These are phyloP conservation scores for Planoprotostelium fungivorum DNA, from an alignment of 78 protist genomes.

Conservation along the genomic window DNA sequence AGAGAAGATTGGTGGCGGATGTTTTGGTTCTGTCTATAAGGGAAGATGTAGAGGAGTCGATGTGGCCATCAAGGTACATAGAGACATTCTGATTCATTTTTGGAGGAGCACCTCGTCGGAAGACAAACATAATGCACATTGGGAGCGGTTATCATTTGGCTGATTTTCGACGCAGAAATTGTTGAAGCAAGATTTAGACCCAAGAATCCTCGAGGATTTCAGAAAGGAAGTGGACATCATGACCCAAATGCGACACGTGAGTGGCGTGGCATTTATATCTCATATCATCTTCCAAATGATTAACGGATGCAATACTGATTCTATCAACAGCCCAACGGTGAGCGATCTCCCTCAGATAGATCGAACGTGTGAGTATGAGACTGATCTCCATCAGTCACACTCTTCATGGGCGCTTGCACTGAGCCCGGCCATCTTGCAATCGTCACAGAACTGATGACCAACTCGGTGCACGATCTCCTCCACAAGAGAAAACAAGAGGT, in stretches of 20 bases:
- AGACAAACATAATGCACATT: too few relatives aligned
- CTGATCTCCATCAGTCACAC: not conserved
- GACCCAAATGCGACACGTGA: not conserved
- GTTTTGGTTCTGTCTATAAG: conserved; percentile 4
- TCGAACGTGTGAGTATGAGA: not conserved
- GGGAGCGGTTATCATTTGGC: not conserved
- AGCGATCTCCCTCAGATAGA: not conserved
- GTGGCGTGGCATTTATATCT: not conserved
- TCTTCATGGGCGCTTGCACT: not conserved
- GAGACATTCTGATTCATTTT: too few relatives aligned
- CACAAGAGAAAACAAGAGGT: conserved; percentile 40
- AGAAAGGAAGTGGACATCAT: conserved; percentile 15
- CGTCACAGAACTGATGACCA: not conserved
- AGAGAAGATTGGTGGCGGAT: conserved; percentile 45
- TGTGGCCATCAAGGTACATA: conserved; percentile 26
- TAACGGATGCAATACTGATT: not conserved
- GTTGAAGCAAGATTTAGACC: not conserved
- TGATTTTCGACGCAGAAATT: not conserved
- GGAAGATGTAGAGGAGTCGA: conserved; percentile 3
- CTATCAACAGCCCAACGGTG: not conserved
- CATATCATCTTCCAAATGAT: too few relatives aligned
- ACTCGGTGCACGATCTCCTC: not conserved
- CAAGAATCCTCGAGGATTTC: conserved; percentile 1
- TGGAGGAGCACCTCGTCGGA: too few relatives aligned
- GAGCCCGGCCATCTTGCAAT: not conserved